Evolutionary conservation across 345 rosid species (phyloP).

Genomic region (Acer campestre): DNA sequence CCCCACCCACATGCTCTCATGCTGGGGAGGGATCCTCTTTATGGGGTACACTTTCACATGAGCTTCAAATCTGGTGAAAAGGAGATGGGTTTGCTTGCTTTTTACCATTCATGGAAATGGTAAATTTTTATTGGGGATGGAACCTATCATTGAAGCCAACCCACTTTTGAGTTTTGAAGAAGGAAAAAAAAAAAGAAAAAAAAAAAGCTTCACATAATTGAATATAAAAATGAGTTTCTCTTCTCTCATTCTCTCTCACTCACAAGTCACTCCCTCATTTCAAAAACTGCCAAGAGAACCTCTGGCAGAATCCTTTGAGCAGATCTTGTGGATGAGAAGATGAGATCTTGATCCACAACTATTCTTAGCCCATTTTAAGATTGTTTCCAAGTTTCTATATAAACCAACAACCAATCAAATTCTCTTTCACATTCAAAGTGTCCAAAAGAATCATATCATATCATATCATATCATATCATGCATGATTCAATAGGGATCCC

Average conservation of each 20-base stretch:
- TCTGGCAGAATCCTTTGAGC: constrained; percentile 18
- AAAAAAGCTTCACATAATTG: constrained; percentile 17
- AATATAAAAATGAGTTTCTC: constrained; percentile 21
- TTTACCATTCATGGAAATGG: constrained; percentile 24
- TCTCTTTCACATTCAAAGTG: constrained; percentile 6
- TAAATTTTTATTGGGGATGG: constrained; percentile 15
- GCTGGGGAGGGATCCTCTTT: not conserved
- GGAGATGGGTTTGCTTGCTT: constrained; percentile 17
- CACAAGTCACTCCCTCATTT: constrained; percentile 21
- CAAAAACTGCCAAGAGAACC: constrained; percentile 28
- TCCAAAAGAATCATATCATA: too few relatives aligned
- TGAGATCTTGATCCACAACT: constrained; percentile 21
- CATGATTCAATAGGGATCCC: constrained; percentile 49
- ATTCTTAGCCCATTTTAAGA: not conserved
- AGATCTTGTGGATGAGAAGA: constrained; percentile 13
- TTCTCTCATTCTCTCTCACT: constrained; percentile 8
- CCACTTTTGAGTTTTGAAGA: constrained; percentile 6
- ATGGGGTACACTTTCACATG: constrained; percentile 17
- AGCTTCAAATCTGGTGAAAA: constrained; percentile 18
- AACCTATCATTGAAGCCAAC: constrained; percentile 29
- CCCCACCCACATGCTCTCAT: constrained; percentile 29
- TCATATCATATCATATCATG: constrained; percentile 25
- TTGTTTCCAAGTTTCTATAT: constrained; percentile 3
- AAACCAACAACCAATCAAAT: constrained; percentile 3
- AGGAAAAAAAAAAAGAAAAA: not conserved